Base-by-base conservation (phyloP, 306 rosid species). In the Oemleria cerasiformis region DNA sequence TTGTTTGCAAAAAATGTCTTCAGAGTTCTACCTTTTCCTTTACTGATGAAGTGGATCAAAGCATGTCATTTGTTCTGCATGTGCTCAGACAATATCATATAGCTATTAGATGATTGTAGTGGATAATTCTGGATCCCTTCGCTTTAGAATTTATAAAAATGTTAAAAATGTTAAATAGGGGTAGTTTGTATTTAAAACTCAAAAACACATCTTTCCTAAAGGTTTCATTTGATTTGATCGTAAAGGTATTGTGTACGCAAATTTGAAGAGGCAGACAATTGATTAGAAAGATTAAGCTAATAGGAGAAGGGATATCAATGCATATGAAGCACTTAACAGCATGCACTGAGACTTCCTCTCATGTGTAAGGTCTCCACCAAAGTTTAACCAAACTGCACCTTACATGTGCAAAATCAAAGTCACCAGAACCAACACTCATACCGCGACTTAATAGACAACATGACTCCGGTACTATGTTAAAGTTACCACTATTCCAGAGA, bases 301-400 rank as follows among this genome's bases (percentile, higher is more conserved):
- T 43, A 21, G 40, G 54, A 65, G 23, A 45, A 41, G 56, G 16
- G 36, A 45, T 25, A n/a, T 15, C 54, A 21, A 47, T 65, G 53
- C 19, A 25, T 65, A 14, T 8, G 8, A 65, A 47, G 51, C 68
- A 42, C 5, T 40, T 49, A 16, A 67, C 71, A 47, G 71, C 59
- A 30, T 56, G 47, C 54, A 17, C 43, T 48, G 5, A 30, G 25
- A 67, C 56, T 21, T 65, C 15, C 54, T 63, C 51, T 63, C 51
- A 42, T 44, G 38, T 47, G 51, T 39, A 19, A n/a, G 68, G 51
- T 63, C 3, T n/a, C 8, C 17, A 63, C 16, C 19, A 12, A 42
- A 42, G 40, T 15, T 19, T 63, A 23, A 8, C 55, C 54, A 21
- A 44, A 23, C 51, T 7, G 9, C 54, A 13, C 56, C 71, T 21